Evolutionary conservation across 2,329 filamentous ascomycete genomes (phyloP), one percentile per base, ranked within the genome.

Genomic region (Colletotrichum spaethianum): DNA sequence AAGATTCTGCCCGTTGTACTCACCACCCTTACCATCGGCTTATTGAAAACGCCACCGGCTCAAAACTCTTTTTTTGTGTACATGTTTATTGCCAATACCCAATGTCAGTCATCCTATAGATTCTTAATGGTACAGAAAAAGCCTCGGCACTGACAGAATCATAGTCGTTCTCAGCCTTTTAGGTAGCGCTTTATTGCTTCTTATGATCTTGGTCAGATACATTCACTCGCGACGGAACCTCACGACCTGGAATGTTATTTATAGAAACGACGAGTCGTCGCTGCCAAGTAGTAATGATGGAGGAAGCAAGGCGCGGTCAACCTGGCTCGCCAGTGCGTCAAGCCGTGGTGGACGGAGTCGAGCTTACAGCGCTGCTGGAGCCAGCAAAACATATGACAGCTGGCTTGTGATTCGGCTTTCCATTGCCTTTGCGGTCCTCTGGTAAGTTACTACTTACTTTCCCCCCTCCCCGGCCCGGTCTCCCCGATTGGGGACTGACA

Each of bases 351-450:
- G 46, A 5, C 44, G 60, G 28, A 72, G 65, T 42, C 52, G 53
- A 26, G 75, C 75, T 33, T 74, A 66, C 56, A 70, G 67, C 28
- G 61, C 48, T 33, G 56, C 53, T 52, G 74, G 57, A 48, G 63
- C 64, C 56, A 59, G 69, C 57, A 81, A 78, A 23, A 84, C 85
- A 14, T 87, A 86, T 73, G 84, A 87, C 73, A 80, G 77, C 48
- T 86, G 84, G 79, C 79, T 87, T 8, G 75, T 87, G 5, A 78
- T 82, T 11, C 83, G 85, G 9, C 85, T 87, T 65, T 81, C 81
- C 1, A 79, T 86, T 14, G 84, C 80, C 3, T 86, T 86, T 69
- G 67, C 81, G 2, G 79, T 84, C 31, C 75, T 86, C 50, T 78
- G 81, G 81, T 83, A 72, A 73, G 79, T 14, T 4, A 23, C 5